phyloP scores from a whole-genome alignment of 2,329 filamentous ascomycete genomes.

The Paecilomyces sp. region DNA sequence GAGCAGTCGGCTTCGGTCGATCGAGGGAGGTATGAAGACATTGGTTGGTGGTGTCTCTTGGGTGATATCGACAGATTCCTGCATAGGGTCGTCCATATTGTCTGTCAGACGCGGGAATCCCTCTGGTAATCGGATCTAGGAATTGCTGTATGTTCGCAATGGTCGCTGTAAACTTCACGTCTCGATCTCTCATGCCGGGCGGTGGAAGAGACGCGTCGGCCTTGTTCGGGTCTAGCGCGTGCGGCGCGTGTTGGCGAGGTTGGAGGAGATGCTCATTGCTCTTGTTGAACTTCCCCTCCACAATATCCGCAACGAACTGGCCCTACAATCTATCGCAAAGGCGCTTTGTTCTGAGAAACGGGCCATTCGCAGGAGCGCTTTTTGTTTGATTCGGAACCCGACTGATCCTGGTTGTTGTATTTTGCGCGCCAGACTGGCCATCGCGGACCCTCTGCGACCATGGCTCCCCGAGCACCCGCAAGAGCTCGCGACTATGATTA shows the following conservation, averaged over 20 bases:
- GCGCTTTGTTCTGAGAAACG: background rate
- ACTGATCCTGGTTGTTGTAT: background rate
- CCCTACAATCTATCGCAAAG: background rate
- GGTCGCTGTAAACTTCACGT: background rate
- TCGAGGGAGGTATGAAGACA: slow-evolving; percentile 61
- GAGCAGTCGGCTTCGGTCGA: slow-evolving; percentile 52
- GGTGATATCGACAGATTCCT: slow-evolving; percentile 15
- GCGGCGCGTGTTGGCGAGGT: background rate
- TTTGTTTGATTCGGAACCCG: background rate
- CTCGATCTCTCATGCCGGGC: slow-evolving; percentile 1
- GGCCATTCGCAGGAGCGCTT: background rate
- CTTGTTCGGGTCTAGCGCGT: slow-evolving; percentile 27
- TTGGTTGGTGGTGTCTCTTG: slow-evolving; percentile 28
- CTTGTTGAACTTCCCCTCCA: slow-evolving; percentile 1
- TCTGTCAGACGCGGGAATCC: background rate
- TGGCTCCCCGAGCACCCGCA: slow-evolving; percentile 31
- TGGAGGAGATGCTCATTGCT: background rate
- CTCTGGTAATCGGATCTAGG: background rate
- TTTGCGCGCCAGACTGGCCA: slow-evolving; percentile 2
- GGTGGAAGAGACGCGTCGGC: slow-evolving; percentile 22
- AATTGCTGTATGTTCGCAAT: background rate
- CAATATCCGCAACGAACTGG: background rate
- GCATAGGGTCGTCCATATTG: slow-evolving; percentile 29
- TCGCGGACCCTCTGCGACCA: slow-evolving; percentile 15
- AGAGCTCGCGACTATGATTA: slow-evolving; percentile 42